These are phyloP conservation scores for Daldinia eschscholtzii DNA, from an alignment of 2,329 filamentous ascomycete species.

Conservation along the genomic window DNA sequence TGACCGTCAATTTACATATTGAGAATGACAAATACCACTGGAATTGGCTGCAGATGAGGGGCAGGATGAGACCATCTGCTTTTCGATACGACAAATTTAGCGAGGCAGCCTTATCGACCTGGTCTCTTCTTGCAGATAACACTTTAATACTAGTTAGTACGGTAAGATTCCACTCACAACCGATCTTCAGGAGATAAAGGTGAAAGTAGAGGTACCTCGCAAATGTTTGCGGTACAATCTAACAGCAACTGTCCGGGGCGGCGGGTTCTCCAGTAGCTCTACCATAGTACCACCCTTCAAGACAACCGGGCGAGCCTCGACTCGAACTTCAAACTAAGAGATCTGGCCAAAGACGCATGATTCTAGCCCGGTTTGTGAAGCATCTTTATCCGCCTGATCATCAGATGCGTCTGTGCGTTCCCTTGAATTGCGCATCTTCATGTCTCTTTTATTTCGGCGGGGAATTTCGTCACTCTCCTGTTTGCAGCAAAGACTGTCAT, in stretches of 20 bases:
- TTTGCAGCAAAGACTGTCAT: neutral
- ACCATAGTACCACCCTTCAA: slow-evolving; percentile 35
- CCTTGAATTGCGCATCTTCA: slow-evolving; percentile 26
- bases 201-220: slow-evolving; percentile 37
- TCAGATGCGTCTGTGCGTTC: slow-evolving; percentile 27
- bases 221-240: slow-evolving; percentile 38
- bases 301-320: slow-evolving; percentile 21
- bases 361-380: slow-evolving; percentile 33
- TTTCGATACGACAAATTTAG: slow-evolving; percentile 27
- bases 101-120: slow-evolving; percentile 16
- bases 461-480: slow-evolving; percentile 12
- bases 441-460: slow-evolving; percentile 17
- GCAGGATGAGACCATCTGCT: slow-evolving; percentile 10
- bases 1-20: slow-evolving; percentile 29
- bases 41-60: slow-evolving; percentile 24
- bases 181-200: slow-evolving; percentile 35
- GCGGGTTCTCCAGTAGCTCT: slow-evolving; percentile 26
- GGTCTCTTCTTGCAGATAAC: slow-evolving; percentile 16
- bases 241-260: slow-evolving; percentile 7
- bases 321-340: slow-evolving; percentile 17
- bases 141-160: slow-evolving; percentile 8
- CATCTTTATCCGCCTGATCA: slow-evolving; percentile 40
- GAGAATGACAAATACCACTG: slow-evolving; percentile 25
- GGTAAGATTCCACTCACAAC: slow-evolving; percentile 17
- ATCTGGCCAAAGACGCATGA: slow-evolving; percentile 33